Conservation (phyloP, 352 stramenopile genomes). For the Poterioochromonas sp. region DNA sequence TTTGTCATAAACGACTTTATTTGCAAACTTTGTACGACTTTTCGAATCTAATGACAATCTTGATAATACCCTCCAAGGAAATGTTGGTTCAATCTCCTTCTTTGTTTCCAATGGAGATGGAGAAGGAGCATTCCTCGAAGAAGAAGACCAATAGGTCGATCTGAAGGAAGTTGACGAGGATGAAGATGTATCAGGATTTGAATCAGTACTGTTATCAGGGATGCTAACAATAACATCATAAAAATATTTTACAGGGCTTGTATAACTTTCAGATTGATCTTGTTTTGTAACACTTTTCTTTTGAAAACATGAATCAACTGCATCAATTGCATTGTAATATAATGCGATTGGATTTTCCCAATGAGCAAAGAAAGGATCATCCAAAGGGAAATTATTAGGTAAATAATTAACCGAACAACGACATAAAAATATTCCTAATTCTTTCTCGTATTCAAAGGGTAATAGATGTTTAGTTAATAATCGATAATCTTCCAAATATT, state of each 20-base stretch:
- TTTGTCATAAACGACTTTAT: background rate
- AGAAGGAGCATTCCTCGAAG: background rate
- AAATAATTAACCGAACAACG: constrained; percentile 4
- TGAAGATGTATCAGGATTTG: background rate
- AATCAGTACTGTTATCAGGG: too few relatives aligned
- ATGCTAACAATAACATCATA: background rate
- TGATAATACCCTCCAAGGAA: background rate
- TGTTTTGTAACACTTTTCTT: background rate
- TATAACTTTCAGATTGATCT: background rate
- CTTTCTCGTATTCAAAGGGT: constrained; percentile 24
- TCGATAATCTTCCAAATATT: background rate
- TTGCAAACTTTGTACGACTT: background rate
- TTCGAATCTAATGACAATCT: background rate
- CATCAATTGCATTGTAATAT: background rate
- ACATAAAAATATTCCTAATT: background rate
- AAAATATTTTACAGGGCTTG: background rate
- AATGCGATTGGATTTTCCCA: background rate
- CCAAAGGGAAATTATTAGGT: background rate
- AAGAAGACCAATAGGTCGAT: too few relatives aligned
- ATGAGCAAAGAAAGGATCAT: background rate
- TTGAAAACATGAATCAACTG: background rate
- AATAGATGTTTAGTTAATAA: constrained; percentile 1
- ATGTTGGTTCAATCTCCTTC: background rate
- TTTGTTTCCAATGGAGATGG: background rate
- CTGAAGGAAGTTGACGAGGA: background rate